Percentiles rank a stretch among this genome's conserved stretches.
Conservation (phyloP, 371 early-diverging fungal species). For the Sporodiniella umbellata region DNA sequence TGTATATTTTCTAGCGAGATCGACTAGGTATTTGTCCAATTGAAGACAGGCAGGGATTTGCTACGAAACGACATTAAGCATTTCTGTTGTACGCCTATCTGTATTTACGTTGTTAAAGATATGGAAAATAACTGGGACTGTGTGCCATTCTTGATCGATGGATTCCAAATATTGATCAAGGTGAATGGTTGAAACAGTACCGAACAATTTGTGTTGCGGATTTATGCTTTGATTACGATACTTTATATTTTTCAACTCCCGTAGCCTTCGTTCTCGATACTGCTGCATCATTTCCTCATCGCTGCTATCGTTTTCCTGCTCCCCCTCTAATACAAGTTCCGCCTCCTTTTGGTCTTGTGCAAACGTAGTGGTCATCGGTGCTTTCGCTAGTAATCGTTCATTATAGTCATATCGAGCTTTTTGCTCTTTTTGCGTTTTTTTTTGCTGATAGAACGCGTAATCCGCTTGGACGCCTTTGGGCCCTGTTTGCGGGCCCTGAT, state of each 20-base stretch:
- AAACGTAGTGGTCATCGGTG: conserved; percentile 46
- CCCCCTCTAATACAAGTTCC: conserved; percentile 19
- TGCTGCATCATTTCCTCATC: conserved; percentile 33
- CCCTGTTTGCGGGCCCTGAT: conserved; percentile 51
- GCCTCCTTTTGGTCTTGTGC: conserved; percentile 33
- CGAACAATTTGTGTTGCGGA: conserved; percentile 40
- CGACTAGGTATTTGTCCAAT: conserved; percentile 31
- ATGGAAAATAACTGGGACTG: conserved; percentile 47
- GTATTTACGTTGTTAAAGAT: conserved; percentile 46
- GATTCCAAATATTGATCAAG: conserved; percentile 40
- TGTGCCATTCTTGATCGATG: conserved; percentile 45
- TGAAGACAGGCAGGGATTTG: conserved; percentile 31
- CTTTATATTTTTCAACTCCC: conserved; percentile 26
- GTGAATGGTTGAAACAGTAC: conserved; percentile 31
- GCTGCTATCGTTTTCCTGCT: conserved; percentile 24
- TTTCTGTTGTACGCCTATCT: not conserved
- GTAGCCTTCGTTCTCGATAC: conserved; percentile 37
- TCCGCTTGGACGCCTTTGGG: conserved; percentile 61
- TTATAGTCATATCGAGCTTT: conserved; percentile 32
- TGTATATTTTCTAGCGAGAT: conserved; percentile 43
- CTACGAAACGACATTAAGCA: conserved; percentile 13
- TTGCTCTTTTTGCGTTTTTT: conserved; percentile 19
- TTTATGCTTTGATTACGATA: conserved; percentile 18
- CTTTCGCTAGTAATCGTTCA: conserved; percentile 37
- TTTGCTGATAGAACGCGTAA: conserved; percentile 33